Evolutionary conservation across 1,139 yeast genomes (phyloP), one percentile per base, ranked within the genome.

Genomic region (Hemisphaericaspora xylofermentans): DNA sequence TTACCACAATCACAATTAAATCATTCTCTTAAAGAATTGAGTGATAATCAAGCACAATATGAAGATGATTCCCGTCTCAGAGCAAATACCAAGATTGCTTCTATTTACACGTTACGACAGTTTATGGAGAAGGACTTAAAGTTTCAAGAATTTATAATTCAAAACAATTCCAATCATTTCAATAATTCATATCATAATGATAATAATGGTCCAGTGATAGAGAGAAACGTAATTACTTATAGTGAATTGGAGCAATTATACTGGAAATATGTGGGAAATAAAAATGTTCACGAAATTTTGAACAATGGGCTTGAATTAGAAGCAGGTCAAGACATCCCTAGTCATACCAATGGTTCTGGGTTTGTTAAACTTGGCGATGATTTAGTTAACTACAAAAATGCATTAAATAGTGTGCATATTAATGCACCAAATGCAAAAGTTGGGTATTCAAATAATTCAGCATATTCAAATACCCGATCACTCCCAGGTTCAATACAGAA

Each of bases 121-220:
- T 78, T 74, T 52, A 68, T 71, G 61, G 82, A 78, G 37, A 74
- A 75, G 43, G 78, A 78, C 43, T 52, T 64, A 27, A 66, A 64
- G 42, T 71, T 74, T 40, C 71, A 66, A 47, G 69, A 64, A 37
- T 64, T 53, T 43, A 46, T 68, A 7, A 52, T 64, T 15, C 58
- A 52, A 35, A 48, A 52, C n/a, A 54, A 61, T 37, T 42, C 44
- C 5, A 33, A 39, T 4, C 27, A 33, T 7, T 60, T 63, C 41
- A 53, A 52, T 35, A 49, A 47, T n/a, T 34, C 40, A 4, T 16
- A 25, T 26, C 39, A 39, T 25, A 15, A 15, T 14, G 33, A 40
- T 17, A 13, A 22, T n/a, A 35, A 32, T 33, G 24, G 31, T 27
- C 17, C 39, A 8, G 28, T 50, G 38, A 47, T 37, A 4, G 49